Percentiles rank a stretch among this genome's conserved stretches.
Evolutionary conservation across 2,329 filamentous ascomycete species (phyloP).

Genomic region (Whalleya microplaca): DNA sequence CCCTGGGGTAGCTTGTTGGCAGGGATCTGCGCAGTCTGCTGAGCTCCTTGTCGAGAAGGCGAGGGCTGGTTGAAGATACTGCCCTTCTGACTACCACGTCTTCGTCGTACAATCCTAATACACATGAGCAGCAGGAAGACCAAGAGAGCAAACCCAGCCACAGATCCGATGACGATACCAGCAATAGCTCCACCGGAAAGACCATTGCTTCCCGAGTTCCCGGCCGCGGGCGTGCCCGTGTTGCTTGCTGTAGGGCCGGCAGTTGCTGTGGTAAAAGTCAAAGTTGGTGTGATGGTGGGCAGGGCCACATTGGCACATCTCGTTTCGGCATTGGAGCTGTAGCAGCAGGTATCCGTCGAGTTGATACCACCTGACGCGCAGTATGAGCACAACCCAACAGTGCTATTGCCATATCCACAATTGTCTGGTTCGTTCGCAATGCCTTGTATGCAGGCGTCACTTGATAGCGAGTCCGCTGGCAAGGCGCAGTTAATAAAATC

Average conservation of each 20-base stretch:
- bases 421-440: constrained; percentile 81
- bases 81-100: constrained; percentile 63
- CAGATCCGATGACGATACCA: constrained; percentile 81
- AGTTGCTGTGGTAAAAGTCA: constrained; percentile 59
- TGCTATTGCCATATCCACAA: constrained; percentile 79
- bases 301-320: constrained; percentile 78
- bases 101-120: constrained; percentile 55
- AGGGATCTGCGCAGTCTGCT: constrained; percentile 44
- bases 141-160: constrained; percentile 73
- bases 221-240: constrained; percentile 36
- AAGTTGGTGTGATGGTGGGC: constrained; percentile 72
- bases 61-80: constrained; percentile 91
- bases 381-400: constrained; percentile 81
- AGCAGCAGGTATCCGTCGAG: constrained; percentile 93
- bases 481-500: constrained; percentile 91
- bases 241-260: constrained; percentile 52
- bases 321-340: constrained; percentile 74
- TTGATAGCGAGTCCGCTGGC: constrained; percentile 76
- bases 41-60: constrained; percentile 62
- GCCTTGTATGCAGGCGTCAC: constrained; percentile 74
- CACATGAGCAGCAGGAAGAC: constrained; percentile 71
- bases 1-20: constrained; percentile 47
- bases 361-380: constrained; percentile 84
- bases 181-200: constrained; percentile 89
- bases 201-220: constrained; percentile 38